phyloP scores from a whole-genome alignment of 805 yeast species.

The Kodamaea jinghongensis region DNA sequence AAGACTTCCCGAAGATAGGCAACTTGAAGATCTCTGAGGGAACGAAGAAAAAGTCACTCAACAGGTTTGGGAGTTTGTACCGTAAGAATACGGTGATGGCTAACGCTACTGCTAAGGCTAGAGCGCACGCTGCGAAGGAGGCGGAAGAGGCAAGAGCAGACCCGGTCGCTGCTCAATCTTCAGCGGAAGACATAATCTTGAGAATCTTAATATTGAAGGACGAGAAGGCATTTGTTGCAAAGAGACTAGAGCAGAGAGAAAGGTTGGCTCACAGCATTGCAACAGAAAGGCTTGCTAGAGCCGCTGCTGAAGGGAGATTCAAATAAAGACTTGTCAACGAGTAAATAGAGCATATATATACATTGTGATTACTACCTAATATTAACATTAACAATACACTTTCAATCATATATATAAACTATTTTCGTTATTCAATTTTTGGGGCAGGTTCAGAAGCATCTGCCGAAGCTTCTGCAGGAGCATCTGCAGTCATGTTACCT shows the following conservation, averaged over 20 bases:
- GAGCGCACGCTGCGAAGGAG: slow-evolving; percentile 35
- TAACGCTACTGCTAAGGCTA: slow-evolving; percentile 59
- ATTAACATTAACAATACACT: slow-evolving; percentile 5
- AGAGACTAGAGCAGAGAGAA: slow-evolving; percentile 61
- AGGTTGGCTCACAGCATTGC: slow-evolving; percentile 52
- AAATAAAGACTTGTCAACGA: slow-evolving; percentile 3
- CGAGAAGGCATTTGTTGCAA: slow-evolving; percentile 55
- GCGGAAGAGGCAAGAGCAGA: slow-evolving; percentile 30
- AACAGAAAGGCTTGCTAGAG: slow-evolving; percentile 50
- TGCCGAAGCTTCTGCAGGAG: neutral
- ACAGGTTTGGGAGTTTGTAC: slow-evolving; percentile 49
- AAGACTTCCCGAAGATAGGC: slow-evolving; percentile 6
- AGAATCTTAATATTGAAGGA: slow-evolving; percentile 69
- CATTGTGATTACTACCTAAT: neutral
- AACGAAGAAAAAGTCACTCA: slow-evolving; percentile 11
- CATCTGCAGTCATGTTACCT: slow-evolving; percentile 19
- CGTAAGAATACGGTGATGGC: slow-evolving; percentile 69
- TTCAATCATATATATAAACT: neutral
- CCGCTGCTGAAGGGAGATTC: slow-evolving; percentile 43
- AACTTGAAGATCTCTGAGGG: slow-evolving; percentile 4
- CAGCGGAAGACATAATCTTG: slow-evolving; percentile 66
- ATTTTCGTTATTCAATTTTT: slow-evolving; percentile 6
- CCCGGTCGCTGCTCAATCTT: slow-evolving; percentile 39
- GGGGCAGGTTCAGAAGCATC: slow-evolving; percentile 7
- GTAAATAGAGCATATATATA: neutral